A percentile compares a stretch with the other conserved stretches of the same genome.
Evolutionary conservation across 2,329 filamentous ascomycete genomes (phyloP).

Genomic region (Fusarium temperatum): DNA sequence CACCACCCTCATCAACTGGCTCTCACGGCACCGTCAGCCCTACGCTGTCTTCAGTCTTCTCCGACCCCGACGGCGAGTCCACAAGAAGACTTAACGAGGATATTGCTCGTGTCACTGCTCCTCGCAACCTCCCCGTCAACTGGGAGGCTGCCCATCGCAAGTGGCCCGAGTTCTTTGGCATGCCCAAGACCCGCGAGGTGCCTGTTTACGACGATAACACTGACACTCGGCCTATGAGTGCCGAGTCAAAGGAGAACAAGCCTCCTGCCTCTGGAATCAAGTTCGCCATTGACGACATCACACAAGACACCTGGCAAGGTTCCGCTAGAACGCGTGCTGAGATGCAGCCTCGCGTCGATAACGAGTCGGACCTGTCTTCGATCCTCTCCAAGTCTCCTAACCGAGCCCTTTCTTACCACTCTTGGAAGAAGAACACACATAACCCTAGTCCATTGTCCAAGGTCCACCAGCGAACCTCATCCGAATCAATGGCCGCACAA

Average conservation of each 20-base stretch:
- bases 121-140: constrained; percentile 53
- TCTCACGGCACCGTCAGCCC: constrained; percentile 66
- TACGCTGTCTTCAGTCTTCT: constrained; percentile 62
- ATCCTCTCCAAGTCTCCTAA: constrained; percentile 53
- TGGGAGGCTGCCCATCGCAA: constrained; percentile 58
- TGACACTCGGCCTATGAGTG: constrained; percentile 49
- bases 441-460: constrained; percentile 52
- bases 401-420: constrained; percentile 39
- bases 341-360: constrained; percentile 64
- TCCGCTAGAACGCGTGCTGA: constrained; percentile 56
- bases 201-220: constrained; percentile 45
- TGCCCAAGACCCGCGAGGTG: constrained; percentile 47
- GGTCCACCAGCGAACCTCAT: constrained; percentile 46
- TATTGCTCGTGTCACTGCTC: constrained; percentile 54
- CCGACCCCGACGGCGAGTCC: constrained; percentile 63
- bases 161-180: constrained; percentile 62
- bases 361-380: constrained; percentile 60
- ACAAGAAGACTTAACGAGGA: constrained; percentile 61
- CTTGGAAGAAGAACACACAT: constrained; percentile 42
- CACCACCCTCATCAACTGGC: constrained; percentile 66
- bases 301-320: constrained; percentile 52
- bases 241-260: constrained; percentile 58
- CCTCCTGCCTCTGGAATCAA: constrained; percentile 48
- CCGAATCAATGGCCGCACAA: constrained; percentile 37
- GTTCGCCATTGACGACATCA: constrained; percentile 55